These are phyloP conservation scores for Allium sativum DNA, from an alignment of 106 monocot species.

Conservation along the genomic window DNA sequence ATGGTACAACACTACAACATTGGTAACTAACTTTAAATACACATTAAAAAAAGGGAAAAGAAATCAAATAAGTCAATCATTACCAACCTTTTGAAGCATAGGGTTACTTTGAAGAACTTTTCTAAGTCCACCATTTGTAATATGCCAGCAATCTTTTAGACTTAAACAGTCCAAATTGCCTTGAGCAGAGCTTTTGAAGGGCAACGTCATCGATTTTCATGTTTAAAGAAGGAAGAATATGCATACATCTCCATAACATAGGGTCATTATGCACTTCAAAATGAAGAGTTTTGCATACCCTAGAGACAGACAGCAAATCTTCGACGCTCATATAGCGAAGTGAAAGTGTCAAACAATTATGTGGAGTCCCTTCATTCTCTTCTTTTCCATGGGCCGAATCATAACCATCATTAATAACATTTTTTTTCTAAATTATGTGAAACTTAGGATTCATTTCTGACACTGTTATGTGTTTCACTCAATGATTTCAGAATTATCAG, in stretches of 20 bases:
- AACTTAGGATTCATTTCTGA: too few species aligned
- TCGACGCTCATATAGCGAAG: slow-evolving; percentile 45
- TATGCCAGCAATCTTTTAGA: slow-evolving; percentile 34
- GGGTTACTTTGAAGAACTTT: slow-evolving; percentile 46
- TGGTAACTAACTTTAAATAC: too few species aligned
- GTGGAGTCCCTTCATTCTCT: slow-evolving; percentile 9
- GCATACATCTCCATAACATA: slow-evolving; percentile 58
- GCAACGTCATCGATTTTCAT: slow-evolving; percentile 50
- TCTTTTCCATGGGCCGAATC: neutral
- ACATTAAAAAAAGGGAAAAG: too few species aligned
- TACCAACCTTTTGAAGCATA: slow-evolving; percentile 51
- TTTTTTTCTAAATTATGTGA: slow-evolving; percentile 5
- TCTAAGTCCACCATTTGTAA: slow-evolving; percentile 61
- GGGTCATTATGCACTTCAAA: slow-evolving; percentile 35
- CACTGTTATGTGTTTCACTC: too few species aligned
- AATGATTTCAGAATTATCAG: too few species aligned
- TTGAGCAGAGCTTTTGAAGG: slow-evolving; percentile 19
- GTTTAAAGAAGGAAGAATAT: slow-evolving; percentile 33
- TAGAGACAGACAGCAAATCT: slow-evolving; percentile 58
- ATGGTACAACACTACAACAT: too few species aligned
- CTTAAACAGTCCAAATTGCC: slow-evolving; percentile 54
- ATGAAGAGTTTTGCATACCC: slow-evolving; percentile 59
- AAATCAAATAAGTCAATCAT: neutral
- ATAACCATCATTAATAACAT: neutral
- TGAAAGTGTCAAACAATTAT: slow-evolving; percentile 38